Evolutionary conservation across 768 basidiomycete species (phyloP), one percentile per base, ranked within the genome.

Genomic region (Agrocybe chaxingu): DNA sequence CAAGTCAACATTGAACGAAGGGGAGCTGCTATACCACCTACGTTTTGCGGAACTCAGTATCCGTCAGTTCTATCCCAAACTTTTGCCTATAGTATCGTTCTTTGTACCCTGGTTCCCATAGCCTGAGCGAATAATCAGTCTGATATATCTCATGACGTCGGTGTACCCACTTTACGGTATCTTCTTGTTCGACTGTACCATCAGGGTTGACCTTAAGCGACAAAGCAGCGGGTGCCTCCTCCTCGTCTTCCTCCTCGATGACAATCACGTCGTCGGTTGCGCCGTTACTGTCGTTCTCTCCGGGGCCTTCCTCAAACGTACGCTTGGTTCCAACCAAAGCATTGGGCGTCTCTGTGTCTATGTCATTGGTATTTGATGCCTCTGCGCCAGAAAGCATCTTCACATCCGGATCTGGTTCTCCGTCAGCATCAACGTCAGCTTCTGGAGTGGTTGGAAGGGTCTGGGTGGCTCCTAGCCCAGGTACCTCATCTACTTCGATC

Each of bases 61-160:
- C 90, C n/a, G 70, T 76, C 13, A 77, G 66, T 56, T 87, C 80
- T 9, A 91, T 73, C 2, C 85, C 86, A 62, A 98, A 99, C 70
- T 99, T 99, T 62, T 91, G 87, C 41, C 79, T 77, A 60, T 99
- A 99, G 66, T 99, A 99, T 36, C 97, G 82, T 57, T 95, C 92
- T 65, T 83, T 85, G 68, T 99, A 99, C 24, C 96, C 97, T 1
- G 94, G 85, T 67, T 98, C 94, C 85, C 92, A 99, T 16, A 98
- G 72, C 63, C 96, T 98, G 59, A 4, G 19, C 53, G 47, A 42
- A 50, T 36, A 10, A 45, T 53, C 50, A 24, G 24, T 24, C 56
- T 45, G n/a, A 40, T 3, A 13, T 45, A 29, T 42, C 34, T 7
- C 41, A 16, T 37, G 6, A 42, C 33, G 9, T n/a, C 38, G 42